Percentiles rank a stretch among this genome's conserved stretches.
Conservation (phyloP, 257 asterid genomes). For the Solanum pinnatisectum region DNA sequence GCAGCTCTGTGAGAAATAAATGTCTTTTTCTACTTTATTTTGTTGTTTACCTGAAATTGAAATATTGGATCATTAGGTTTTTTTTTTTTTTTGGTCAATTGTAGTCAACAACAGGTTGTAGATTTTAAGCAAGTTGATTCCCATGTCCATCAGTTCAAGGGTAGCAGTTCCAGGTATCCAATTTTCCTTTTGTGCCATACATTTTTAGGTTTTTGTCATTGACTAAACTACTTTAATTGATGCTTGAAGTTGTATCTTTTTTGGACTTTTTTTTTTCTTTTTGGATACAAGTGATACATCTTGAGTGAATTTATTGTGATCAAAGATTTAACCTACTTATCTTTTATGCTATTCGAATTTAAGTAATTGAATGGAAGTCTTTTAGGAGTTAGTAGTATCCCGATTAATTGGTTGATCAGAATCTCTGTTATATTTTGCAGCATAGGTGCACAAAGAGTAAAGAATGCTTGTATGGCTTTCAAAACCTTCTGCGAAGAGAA, state of each 20-base stretch:
- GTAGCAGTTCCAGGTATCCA: conserved; percentile 65
- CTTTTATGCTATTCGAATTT: not conserved
- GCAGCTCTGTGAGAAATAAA: conserved; percentile 38
- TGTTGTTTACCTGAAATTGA: not conserved
- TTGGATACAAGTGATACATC: not conserved
- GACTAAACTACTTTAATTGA: not conserved
- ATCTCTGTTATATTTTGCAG: conserved; percentile 19
- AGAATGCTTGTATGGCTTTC: conserved; percentile 36
- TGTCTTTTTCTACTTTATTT: not conserved
- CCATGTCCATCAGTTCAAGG: conserved; percentile 67
- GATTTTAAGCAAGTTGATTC: conserved; percentile 65
- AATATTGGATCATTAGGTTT: not conserved
- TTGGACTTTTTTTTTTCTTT: no score
- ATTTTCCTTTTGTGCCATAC: not conserved
- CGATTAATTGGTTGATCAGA: not conserved
- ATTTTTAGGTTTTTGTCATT: not conserved
- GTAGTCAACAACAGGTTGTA: conserved; percentile 50
- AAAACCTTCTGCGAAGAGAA: conserved; percentile 18
- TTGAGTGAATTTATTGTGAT: not conserved
- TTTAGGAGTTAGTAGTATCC: not conserved
- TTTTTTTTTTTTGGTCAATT: not conserved
- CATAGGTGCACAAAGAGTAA: conserved; percentile 65
- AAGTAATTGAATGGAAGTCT: not conserved
- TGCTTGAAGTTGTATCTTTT: not conserved
- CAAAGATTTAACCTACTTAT: not conserved